Base-by-base conservation (phyloP, 2,329 filamentous ascomycete genomes). In the Lachnellula arida region DNA sequence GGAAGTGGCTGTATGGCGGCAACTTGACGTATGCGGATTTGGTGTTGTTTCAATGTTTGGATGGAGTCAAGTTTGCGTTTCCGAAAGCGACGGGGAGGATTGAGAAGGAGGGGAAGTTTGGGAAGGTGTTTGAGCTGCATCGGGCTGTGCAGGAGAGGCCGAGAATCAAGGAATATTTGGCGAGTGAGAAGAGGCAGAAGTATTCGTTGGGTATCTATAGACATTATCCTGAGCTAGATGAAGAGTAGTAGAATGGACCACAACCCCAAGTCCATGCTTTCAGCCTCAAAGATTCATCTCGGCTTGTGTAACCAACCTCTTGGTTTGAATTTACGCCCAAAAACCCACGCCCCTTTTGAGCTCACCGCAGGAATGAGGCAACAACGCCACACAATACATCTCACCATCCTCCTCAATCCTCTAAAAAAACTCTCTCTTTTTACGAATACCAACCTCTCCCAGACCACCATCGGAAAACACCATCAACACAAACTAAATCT, bases 181-280 rank as follows among this genome's bases (percentile, higher is more conserved):
- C 71, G 19, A 91, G 88, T 69, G 77, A 82, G 3, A 78, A 85
- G 60, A 76, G 88, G 42, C 68, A 79, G 66, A 70, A 77, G 51
- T 93, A 89, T 67, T 74, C 75, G 0, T 71, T 78, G 59, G 88
- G 88, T 1, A 79, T 93, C 44, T 93, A 84, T 68, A 78, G 89
- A 37, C 75, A 88, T 65, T 92, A 93, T 66, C 78, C 83, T 2
- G 88, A 92, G 74, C 70, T 93, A 50, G 88, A 92, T 63, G 50
- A 51, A 42, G 43, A 56, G 5, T 56, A 17, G 4, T 32, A 32
- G 28, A 32, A 32, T 32, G 9, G 9, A 32, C 9, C 9, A 32
- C 11, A 32, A 32, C 8, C 28, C 9, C 2, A 28, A 3, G 28
- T 32, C 9, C 9, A 9, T 12, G 28, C 28, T 32, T 28, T 32